These are phyloP conservation scores for Trichosporon faecale DNA, from an alignment of 1,284 basidiomycete species.

Conservation along the genomic window DNA sequence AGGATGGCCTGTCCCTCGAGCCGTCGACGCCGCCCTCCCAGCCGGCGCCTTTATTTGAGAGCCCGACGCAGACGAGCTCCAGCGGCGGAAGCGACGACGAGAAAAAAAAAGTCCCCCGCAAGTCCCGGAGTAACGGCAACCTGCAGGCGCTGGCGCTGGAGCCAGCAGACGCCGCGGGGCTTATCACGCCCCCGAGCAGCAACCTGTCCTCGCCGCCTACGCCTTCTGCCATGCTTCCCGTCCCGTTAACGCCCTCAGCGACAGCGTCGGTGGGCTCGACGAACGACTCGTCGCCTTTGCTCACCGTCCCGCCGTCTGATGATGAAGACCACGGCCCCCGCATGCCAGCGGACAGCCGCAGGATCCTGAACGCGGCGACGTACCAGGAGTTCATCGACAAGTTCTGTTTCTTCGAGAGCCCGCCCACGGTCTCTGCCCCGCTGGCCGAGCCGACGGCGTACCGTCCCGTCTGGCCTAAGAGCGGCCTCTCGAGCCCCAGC, in stretches of 20 bases:
- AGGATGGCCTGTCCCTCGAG: neutral
- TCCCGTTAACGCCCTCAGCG: slow-evolving; percentile 34
- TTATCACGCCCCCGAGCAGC: slow-evolving; percentile 47
- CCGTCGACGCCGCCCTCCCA: neutral
- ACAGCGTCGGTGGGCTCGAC: slow-evolving; percentile 37
- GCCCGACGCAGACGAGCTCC: slow-evolving; percentile 11
- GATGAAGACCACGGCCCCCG: slow-evolving; percentile 27
- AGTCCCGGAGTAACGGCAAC: slow-evolving; percentile 40
- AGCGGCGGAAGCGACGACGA: slow-evolving; percentile 14
- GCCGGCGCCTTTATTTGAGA: neutral
- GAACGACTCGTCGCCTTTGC: slow-evolving; percentile 44
- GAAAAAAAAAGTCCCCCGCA: slow-evolving; percentile 16
- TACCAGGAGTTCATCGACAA: slow-evolving; percentile 50
- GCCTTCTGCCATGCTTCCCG: slow-evolving; percentile 27
- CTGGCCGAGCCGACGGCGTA: neutral
- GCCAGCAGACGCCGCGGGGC: slow-evolving; percentile 29
- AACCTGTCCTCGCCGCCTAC: slow-evolving; percentile 49
- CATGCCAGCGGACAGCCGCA: slow-evolving; percentile 28
- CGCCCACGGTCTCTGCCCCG: slow-evolving; percentile 18
- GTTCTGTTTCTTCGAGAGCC: slow-evolving; percentile 53
- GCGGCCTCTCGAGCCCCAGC: neutral
- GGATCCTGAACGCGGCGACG: slow-evolving; percentile 28
- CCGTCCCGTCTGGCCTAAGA: neutral
- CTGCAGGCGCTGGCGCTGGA: slow-evolving; percentile 32
- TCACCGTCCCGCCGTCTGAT: slow-evolving; percentile 31